Evolutionary conservation across 169 alveolate genomes (phyloP).

Genomic region (Plasmodium cynomolgi): DNA sequence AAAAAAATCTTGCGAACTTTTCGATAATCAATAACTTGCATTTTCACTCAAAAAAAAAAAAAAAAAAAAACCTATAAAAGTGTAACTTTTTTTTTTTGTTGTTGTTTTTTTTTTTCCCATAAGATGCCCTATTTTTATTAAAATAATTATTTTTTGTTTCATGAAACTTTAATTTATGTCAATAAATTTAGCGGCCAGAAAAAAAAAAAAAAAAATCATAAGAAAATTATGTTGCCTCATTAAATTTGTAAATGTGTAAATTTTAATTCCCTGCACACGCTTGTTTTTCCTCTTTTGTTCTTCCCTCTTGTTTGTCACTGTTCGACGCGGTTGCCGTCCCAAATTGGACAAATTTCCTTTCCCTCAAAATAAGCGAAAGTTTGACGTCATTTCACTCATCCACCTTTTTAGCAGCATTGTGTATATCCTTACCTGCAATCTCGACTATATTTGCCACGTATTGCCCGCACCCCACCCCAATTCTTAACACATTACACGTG

Average conservation of each 20-base stretch:
- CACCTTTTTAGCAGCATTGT: background rate
- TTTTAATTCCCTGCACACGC: background rate
- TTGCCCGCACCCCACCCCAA: background rate
- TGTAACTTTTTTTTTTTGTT: slow-evolving; percentile 4
- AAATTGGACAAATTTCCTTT: background rate
- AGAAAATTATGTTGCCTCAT: background rate
- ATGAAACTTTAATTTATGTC: background rate
- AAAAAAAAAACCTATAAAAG: slow-evolving; percentile 6
- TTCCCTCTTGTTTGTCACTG: background rate
- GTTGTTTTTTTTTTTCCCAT: background rate
- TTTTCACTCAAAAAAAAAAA: slow-evolving; percentile 4
- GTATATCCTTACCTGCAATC: background rate
- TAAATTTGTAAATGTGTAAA: background rate
- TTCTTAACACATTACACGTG: background rate
- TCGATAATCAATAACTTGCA: slow-evolving; percentile 5
- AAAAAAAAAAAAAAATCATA: background rate
- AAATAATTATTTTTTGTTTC: background rate
- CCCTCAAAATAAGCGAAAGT: background rate
- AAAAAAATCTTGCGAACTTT: background rate
- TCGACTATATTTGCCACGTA: background rate
- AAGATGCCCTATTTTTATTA: background rate
- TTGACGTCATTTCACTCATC: background rate
- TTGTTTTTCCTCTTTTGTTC: background rate
- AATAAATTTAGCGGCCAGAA: slow-evolving; percentile 3
- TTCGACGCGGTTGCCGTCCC: background rate